Conservation (phyloP, 805 yeast species). For the Yamadazyma scolyti region DNA sequence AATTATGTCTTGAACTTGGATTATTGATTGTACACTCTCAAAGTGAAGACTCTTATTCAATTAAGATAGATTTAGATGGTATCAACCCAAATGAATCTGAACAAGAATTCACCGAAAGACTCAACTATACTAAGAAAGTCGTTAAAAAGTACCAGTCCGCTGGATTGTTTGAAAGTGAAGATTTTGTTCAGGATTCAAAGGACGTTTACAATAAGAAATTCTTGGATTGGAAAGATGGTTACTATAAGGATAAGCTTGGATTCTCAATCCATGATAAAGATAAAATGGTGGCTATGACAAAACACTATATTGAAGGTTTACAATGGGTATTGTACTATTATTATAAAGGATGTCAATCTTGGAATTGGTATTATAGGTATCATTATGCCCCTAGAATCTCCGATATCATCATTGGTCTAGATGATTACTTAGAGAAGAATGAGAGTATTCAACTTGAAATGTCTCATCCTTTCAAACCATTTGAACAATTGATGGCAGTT, state of each 20-base stretch:
- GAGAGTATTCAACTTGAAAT: slow-evolving; percentile 47
- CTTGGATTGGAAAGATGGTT: slow-evolving; percentile 77
- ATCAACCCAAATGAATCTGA: slow-evolving; percentile 62
- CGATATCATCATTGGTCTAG: slow-evolving; percentile 72
- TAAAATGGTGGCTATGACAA: slow-evolving; percentile 58
- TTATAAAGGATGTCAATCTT: slow-evolving; percentile 85
- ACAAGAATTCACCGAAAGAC: slow-evolving; percentile 58
- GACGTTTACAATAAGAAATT: slow-evolving; percentile 72
- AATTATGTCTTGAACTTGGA: slow-evolving; percentile 64
- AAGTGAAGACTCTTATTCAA: slow-evolving; percentile 51
- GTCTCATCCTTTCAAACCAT: slow-evolving; percentile 84
- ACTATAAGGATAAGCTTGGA: slow-evolving; percentile 76
- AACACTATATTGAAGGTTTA: slow-evolving; percentile 86
- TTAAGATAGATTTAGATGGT: slow-evolving; percentile 71
- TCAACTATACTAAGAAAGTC: slow-evolving; percentile 46
- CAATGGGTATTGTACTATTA: slow-evolving; percentile 96
- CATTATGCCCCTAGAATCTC: slow-evolving; percentile 96
- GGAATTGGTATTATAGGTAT: slow-evolving; percentile 92
- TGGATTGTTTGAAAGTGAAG: slow-evolving; percentile 57
- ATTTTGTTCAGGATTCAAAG: slow-evolving; percentile 44
- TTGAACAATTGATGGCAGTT: slow-evolving; percentile 96
- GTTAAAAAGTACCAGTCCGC: slow-evolving; percentile 67
- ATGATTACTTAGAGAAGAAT: slow-evolving; percentile 37
- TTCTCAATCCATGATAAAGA: slow-evolving; percentile 63
- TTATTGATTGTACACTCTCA: slow-evolving; percentile 62